Base-by-base conservation (phyloP, 768 basidiomycete genomes). In the button mushroom (Agaricus bisporus) region DNA sequence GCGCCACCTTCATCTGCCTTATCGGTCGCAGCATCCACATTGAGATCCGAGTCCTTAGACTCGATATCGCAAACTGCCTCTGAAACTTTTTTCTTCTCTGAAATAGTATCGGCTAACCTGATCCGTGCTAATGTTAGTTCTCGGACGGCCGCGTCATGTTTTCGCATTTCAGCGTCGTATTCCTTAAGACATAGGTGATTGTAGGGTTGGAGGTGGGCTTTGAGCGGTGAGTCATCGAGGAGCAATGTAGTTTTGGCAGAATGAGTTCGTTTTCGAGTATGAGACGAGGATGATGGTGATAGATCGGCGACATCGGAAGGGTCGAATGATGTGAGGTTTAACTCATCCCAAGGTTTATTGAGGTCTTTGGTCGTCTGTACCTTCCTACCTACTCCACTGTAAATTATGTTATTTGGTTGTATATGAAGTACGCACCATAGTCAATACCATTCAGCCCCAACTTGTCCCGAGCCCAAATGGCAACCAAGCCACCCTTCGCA, bases 181-280 rank as follows among this genome's bases (percentile, higher is more conserved):
- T 91, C 89, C 9, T 69, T 74, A 58, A 92, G 77, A 61, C 85
- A 88, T 18, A 92, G 68, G 62, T 93, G 91, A 63, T 89, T 93
- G 70, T 79, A 87, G 0, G 90, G 91, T 62, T 93, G 91, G 14
- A 86, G 71, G 26, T 70, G 75, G 0, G 77, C 80, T 58, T 80
- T 82, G 25, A 70, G 68, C 0, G 75, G 86, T 2, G 78, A 80
- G 60, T 82, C 80, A 57, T 80, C 80, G 11, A 82, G 67, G 15
- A 82, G 70, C 12, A 80, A 60, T 0, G 79, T 79, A 2, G 74
- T 73, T 22, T 55, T 66, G 1, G 70, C 73, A 0, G 80, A 82
- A 57, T 78, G 75, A 5, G 49, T 54, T 36, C 51, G 60, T 45
- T 50, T 39, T 43, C 29, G 36, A 8, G 29, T 32, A 5, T 4